These are phyloP conservation scores for Rhodotorula sp. DNA, from an alignment of 1,284 basidiomycete genomes.

Conservation along the genomic window DNA sequence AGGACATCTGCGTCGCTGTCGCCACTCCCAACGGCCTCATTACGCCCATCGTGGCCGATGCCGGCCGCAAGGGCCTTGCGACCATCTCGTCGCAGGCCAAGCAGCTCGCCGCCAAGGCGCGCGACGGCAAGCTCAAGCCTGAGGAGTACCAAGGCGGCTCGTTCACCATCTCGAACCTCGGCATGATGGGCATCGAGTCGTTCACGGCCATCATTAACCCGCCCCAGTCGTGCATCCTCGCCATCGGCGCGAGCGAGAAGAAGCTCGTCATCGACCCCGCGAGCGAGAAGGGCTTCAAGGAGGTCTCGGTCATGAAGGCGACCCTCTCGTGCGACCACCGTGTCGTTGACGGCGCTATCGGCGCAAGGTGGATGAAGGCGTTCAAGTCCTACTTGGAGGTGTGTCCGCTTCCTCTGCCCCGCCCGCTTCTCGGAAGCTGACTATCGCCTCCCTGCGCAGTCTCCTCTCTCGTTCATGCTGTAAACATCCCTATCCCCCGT, in stretches of 20 bases:
- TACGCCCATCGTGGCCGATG: slow-evolving; percentile 95
- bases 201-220: slow-evolving; percentile 99
- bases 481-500: slow-evolving; percentile 26
- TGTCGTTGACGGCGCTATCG: slow-evolving; percentile 84
- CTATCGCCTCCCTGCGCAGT: slow-evolving; percentile 12
- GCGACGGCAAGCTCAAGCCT: slow-evolving; percentile 93
- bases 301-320: slow-evolving; percentile 88
- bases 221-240: slow-evolving; percentile 96
- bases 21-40: slow-evolving; percentile 95
- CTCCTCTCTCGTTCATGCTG: slow-evolving; percentile 46
- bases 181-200: slow-evolving; percentile 86
- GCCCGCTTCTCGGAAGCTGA: slow-evolving; percentile 1
- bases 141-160: slow-evolving; percentile 98
- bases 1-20: slow-evolving; percentile 95
- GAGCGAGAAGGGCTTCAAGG: slow-evolving; percentile 90
- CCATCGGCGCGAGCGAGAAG: slow-evolving; percentile 83
- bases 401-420: slow-evolving; percentile 77
- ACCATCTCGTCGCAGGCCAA: slow-evolving; percentile 91
- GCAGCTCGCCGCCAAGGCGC: slow-evolving; percentile 86
- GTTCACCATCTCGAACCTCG: slow-evolving; percentile 98
- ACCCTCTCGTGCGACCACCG: slow-evolving; percentile 95
- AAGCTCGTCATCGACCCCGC: slow-evolving; percentile 84
- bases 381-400: slow-evolving; percentile 99
- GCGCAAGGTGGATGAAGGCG: slow-evolving; percentile 82
- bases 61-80: slow-evolving; percentile 84